Evolutionary conservation across 495 filamentous ascomycete genomes (phyloP).

Genomic region (Diplogelasinospora grovesii): DNA sequence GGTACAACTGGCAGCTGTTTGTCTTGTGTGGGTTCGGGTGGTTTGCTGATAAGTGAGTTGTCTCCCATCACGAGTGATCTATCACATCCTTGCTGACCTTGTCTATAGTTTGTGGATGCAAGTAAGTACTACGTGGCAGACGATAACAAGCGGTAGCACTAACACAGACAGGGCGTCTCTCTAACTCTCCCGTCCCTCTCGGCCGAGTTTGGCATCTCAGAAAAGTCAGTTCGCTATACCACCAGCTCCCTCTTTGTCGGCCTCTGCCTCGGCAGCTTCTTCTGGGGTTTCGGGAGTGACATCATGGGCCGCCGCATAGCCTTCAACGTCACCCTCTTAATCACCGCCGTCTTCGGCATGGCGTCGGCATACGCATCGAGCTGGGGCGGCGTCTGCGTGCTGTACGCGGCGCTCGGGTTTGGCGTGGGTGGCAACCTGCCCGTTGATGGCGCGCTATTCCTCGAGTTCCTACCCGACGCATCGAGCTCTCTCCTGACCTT

Average conservation of each 20-base stretch:
- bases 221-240: constrained; percentile 47
- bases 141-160: constrained; percentile 35
- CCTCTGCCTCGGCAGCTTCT: constrained; percentile 63
- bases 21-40: constrained; percentile 76
- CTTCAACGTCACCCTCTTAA: constrained; percentile 68
- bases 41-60: constrained; percentile 50
- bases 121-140: too few relatives aligned
- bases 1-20: constrained; percentile 81
- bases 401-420: constrained; percentile 43
- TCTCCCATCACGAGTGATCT: not conserved
- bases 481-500: constrained; percentile 72
- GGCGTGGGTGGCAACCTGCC: constrained; percentile 68
- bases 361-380: constrained; percentile 60
- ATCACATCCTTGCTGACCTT: constrained; percentile 1
- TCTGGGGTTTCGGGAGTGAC: constrained; percentile 77
- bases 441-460: constrained; percentile 70
- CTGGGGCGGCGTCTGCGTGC: constrained; percentile 57
- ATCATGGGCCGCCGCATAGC: constrained; percentile 64
- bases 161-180: constrained; percentile 50
- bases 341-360: constrained; percentile 68
- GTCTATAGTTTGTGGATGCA: constrained; percentile 44
- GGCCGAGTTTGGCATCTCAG: constrained; percentile 55
- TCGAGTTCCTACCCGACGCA: constrained; percentile 73
- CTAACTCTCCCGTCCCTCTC: constrained; percentile 65
- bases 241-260: constrained; percentile 50